phyloP scores from a whole-genome alignment of 208 protist species.

The Acanthamoeba healyi region DNA sequence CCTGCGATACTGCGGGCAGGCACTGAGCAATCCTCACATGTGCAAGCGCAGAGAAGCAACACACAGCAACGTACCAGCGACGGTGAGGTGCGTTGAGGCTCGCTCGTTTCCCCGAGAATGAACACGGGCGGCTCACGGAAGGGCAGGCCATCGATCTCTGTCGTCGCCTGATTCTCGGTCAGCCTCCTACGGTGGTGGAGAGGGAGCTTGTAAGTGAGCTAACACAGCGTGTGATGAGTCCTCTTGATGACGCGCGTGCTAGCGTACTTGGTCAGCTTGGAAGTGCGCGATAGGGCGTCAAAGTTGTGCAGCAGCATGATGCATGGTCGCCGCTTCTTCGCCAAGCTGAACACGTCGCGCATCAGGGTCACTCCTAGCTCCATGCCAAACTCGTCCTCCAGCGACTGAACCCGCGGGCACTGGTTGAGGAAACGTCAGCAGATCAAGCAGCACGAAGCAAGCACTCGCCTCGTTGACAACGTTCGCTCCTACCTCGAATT shows the following conservation, averaged over 20 bases:
- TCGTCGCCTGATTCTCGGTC: neutral
- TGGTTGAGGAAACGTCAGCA: neutral
- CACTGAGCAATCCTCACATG: neutral
- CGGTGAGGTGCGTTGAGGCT: neutral
- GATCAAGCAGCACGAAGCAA: no score
- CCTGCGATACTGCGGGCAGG: neutral
- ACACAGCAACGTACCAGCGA: no score
- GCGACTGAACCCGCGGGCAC: neutral
- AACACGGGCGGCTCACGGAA: neutral
- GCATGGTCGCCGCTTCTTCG: neutral
- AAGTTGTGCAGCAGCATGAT: neutral
- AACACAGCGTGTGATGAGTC: no score
- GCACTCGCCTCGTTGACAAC: no score
- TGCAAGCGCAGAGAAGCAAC: neutral
- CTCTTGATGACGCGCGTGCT: no score
- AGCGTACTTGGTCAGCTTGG: neutral
- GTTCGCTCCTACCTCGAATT: neutral
- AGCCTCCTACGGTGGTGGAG: neutral
- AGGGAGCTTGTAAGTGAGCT: no score
- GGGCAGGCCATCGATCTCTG: neutral
- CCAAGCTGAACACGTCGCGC: neutral
- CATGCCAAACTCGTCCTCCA: neutral
- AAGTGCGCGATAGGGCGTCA: neutral
- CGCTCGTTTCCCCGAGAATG: neutral
- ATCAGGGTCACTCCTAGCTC: neutral